These are phyloP conservation scores for Colletotrichum musae DNA, from an alignment of 2,329 filamentous ascomycete species.

Conservation along the genomic window DNA sequence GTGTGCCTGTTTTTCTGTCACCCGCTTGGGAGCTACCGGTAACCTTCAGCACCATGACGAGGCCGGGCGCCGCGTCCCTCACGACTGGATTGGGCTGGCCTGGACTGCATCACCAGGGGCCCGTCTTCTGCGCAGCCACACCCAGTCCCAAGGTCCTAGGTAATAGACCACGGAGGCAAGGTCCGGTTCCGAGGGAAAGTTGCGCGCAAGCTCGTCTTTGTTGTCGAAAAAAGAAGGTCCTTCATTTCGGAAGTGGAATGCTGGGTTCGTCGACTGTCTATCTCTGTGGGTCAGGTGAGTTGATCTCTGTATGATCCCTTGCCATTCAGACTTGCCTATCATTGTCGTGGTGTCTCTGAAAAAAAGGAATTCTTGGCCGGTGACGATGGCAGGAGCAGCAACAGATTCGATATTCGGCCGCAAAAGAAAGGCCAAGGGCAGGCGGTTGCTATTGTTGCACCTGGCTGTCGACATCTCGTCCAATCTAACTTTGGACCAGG, in stretches of 20 bases:
- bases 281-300: background rate
- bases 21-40: background rate
- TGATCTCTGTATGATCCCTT: background rate
- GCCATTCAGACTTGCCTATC: too few relatives aligned
- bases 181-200: too few relatives aligned
- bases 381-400: background rate
- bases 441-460: background rate
- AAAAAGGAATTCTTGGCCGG: conserved; percentile 1
- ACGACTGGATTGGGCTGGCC: background rate
- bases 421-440: conserved; percentile 8
- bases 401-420: background rate
- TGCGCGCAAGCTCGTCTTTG: background rate
- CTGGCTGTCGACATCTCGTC: background rate
- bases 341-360: too few relatives aligned
- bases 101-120: conserved; percentile 1
- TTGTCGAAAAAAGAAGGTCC: background rate
- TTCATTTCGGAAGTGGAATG: background rate
- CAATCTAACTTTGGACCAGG: conserved; percentile 13
- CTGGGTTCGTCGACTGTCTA: background rate
- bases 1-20: too few relatives aligned
- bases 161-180: background rate
- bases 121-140: background rate
- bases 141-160: background rate
- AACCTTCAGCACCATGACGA: conserved; percentile 28
- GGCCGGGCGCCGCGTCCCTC: conserved; percentile 12